Conservation (phyloP, 441 rosid genomes). For the Isatis lusitanica region DNA sequence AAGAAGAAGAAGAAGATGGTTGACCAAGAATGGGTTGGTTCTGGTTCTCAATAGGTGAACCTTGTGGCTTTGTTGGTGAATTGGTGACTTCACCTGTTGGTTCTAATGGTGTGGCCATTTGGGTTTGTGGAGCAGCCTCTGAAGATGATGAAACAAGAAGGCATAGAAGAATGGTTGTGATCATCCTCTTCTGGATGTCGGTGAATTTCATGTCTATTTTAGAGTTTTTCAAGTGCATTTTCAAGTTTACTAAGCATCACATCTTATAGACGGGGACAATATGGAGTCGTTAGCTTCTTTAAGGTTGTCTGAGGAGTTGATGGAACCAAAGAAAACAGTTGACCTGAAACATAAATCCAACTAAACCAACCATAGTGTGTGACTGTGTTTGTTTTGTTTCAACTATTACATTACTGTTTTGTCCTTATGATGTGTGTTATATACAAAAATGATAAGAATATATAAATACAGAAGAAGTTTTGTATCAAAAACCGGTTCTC, state of each 20-base stretch:
- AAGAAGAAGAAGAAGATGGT: conserved; percentile 38
- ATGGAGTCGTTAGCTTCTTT: conserved; percentile 22
- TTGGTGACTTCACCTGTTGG: conserved; percentile 24
- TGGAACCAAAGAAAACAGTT: conserved; percentile 29
- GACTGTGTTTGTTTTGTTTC: conserved; percentile 1
- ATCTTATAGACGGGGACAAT: conserved; percentile 18
- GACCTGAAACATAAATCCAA: conserved; percentile 24
- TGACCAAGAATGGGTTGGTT: conserved; percentile 43
- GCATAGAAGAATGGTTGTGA: conserved; percentile 31
- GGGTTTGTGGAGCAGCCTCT: conserved; percentile 30
- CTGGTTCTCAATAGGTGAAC: conserved; percentile 30
- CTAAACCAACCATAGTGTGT: conserved; percentile 35
- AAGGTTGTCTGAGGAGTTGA: conserved; percentile 38
- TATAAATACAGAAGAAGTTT: conserved; percentile 18
- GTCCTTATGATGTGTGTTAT: conserved; percentile 14
- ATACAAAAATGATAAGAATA: conserved; percentile 20
- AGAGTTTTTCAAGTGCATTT: not conserved
- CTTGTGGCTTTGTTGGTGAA: conserved; percentile 34
- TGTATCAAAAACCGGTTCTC: conserved; percentile 27
- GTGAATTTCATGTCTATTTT: conserved; percentile 26
- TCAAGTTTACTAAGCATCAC: conserved; percentile 1
- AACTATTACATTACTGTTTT: conserved; percentile 10
- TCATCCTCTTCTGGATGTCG: conserved; percentile 17
- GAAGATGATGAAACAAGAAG: conserved; percentile 28
- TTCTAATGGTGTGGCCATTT: conserved; percentile 24